Conservation (phyloP, 768 basidiomycete species). For the Amanita pseudoporphyria region DNA sequence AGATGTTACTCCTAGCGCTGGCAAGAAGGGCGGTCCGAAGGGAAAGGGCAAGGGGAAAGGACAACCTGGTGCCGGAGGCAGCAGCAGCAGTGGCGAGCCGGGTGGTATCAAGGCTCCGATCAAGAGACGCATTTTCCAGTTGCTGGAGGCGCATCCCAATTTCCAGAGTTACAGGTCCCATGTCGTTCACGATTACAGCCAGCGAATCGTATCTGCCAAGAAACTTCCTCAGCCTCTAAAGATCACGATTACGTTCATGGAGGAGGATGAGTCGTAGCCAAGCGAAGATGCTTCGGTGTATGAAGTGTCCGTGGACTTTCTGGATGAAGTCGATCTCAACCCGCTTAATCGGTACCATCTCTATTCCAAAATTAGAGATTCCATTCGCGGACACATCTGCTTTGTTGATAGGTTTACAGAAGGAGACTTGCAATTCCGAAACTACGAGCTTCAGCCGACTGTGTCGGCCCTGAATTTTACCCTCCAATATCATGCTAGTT, state of each 20-base stretch:
- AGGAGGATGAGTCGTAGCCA: conserved; percentile 34
- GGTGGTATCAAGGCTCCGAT: conserved; percentile 16
- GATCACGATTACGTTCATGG: conserved; percentile 31
- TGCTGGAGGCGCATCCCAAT: conserved; percentile 35
- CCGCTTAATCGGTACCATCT: background rate
- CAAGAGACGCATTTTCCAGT: conserved; percentile 45
- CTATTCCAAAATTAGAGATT: no score
- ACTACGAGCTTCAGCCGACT: conserved; percentile 40
- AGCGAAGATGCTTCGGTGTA: conserved; percentile 29
- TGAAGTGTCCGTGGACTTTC: conserved; percentile 16
- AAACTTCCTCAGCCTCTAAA: conserved; percentile 35
- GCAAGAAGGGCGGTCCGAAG: conserved; percentile 22
- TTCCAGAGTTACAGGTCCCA: conserved; percentile 24
- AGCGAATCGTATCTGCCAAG: conserved; percentile 35
- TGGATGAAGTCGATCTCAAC: background rate
- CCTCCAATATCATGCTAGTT: conserved; percentile 36
- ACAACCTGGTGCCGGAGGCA: no score
- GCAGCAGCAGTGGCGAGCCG: conserved; percentile 28
- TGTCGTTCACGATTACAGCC: conserved; percentile 44
- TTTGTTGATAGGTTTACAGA: conserved; percentile 39
- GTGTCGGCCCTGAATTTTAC: conserved; percentile 52
- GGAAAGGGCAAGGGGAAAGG: background rate
- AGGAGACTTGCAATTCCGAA: conserved; percentile 33
- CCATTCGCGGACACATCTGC: no score
- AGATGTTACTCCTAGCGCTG: conserved; percentile 39